Evolutionary conservation across 1,139 yeast genomes (phyloP).

Genomic region (Nakaseomyces glabratus): DNA sequence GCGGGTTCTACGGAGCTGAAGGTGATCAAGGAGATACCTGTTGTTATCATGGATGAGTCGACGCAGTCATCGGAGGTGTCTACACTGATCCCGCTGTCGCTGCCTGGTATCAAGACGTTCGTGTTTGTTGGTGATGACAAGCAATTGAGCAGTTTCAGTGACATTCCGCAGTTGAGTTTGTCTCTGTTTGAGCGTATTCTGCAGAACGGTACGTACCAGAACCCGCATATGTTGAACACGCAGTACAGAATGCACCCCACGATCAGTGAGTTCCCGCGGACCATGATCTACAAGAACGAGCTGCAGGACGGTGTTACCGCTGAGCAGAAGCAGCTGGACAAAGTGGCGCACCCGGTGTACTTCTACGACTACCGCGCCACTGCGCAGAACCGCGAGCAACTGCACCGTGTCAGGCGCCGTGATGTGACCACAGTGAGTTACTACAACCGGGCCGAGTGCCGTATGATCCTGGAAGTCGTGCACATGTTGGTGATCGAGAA

Average conservation of each 20-base stretch:
- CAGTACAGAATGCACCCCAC: constrained; percentile 70
- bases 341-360: constrained; percentile 44
- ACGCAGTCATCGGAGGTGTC: constrained; percentile 68
- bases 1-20: constrained; percentile 61
- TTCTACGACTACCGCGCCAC: constrained; percentile 43
- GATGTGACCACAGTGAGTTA: constrained; percentile 35
- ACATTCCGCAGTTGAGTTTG: constrained; percentile 50
- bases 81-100: constrained; percentile 58
- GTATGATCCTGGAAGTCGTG: constrained; percentile 39
- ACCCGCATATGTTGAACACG: constrained; percentile 59
- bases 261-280: constrained; percentile 56
- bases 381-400: constrained; percentile 31
- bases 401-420: constrained; percentile 37
- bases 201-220: constrained; percentile 45
- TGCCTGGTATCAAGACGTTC: constrained; percentile 58
- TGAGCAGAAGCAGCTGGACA: constrained; percentile 38
- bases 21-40: constrained; percentile 48
- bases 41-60: constrained; percentile 62
- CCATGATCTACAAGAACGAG: constrained; percentile 44
- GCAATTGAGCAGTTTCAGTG: constrained; percentile 54
- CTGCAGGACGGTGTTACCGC: constrained; percentile 53
- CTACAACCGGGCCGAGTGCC: constrained; percentile 45
- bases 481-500: constrained; percentile 46
- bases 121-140: constrained; percentile 69
- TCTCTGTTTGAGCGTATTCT: constrained; percentile 53